A percentile compares a stretch with the other conserved stretches of the same genome.
These are phyloP conservation scores for Nakazawaea ernobii DNA, from an alignment of 805 yeast species.

Conservation along the genomic window DNA sequence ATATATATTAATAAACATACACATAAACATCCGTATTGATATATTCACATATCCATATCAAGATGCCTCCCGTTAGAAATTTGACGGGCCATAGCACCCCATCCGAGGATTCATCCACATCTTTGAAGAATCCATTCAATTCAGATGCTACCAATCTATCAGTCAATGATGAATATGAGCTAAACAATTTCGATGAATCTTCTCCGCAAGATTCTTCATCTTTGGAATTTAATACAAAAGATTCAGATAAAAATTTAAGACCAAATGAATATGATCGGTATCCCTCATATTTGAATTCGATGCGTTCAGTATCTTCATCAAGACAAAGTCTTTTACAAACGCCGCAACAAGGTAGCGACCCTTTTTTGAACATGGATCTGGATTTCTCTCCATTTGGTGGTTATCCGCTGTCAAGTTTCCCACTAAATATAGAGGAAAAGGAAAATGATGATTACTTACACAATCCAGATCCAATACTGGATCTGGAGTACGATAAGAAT, in stretches of 20 bases:
- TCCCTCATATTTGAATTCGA: constrained; percentile 47
- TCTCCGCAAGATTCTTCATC: constrained; percentile 2
- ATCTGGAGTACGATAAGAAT: constrained; percentile 76
- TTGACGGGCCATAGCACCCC: constrained; percentile 1
- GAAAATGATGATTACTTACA: constrained; percentile 94
- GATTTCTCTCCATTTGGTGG: constrained; percentile 94
- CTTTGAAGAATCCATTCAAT: constrained; percentile 1
- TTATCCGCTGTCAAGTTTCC: constrained; percentile 89
- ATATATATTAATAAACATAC: not conserved
- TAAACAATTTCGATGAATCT: not conserved
- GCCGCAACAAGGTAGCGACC: constrained; percentile 20
- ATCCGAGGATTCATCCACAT: not conserved
- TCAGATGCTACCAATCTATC: not conserved
- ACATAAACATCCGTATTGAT: not conserved
- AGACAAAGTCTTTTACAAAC: constrained; percentile 18
- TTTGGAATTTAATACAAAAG: not conserved
- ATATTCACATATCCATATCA: not conserved
- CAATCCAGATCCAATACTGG: constrained; percentile 93
- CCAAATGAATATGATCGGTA: constrained; percentile 65
- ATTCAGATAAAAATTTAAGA: not conserved
- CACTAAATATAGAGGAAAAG: constrained; percentile 84
- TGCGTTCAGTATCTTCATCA: constrained; percentile 46
- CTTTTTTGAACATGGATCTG: constrained; percentile 41
- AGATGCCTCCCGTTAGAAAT: constrained; percentile 2
- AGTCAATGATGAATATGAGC: not conserved